Evolutionary conservation across 176 grass and related monocot species (phyloP).

Genomic region (Cenchrus fungigraminus): DNA sequence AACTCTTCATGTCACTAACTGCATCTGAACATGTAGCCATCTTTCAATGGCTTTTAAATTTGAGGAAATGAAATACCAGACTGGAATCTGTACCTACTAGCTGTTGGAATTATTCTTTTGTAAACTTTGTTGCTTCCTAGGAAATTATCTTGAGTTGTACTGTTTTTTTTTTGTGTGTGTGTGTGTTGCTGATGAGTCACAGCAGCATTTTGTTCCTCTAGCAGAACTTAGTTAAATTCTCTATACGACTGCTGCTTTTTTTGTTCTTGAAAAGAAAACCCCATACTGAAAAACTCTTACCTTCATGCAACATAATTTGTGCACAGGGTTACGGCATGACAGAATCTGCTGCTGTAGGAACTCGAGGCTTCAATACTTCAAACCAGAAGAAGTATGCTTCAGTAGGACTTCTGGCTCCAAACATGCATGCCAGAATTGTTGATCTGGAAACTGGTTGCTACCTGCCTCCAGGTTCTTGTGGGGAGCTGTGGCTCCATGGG

Average conservation of each 20-base stretch:
- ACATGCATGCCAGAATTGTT: conserved; percentile 78
- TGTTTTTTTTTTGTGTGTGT: not conserved
- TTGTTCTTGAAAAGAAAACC: not conserved
- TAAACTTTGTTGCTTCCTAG: not conserved
- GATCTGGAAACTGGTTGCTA: conserved; percentile 59
- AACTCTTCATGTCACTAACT: not conserved
- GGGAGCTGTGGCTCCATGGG: conserved; percentile 79
- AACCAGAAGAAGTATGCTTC: conserved; percentile 67
- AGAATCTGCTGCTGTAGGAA: conserved; percentile 84
- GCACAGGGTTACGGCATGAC: conserved; percentile 94
- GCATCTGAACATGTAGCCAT: not conserved
- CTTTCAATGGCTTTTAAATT: not conserved
- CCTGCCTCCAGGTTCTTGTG: conserved; percentile 71
- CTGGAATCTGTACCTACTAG: not conserved
- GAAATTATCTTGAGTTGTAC: no score
- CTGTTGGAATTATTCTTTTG: not conserved
- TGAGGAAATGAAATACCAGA: not conserved
- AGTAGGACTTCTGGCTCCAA: conserved; percentile 90
- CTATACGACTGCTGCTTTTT: not conserved
- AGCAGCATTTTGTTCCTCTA: not conserved
- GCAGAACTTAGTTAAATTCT: not conserved
- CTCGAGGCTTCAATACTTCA: conserved; percentile 81
- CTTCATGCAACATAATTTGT: conserved; percentile 20
- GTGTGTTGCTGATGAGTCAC: not conserved
- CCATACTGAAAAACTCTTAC: not conserved